Base-by-base conservation (phyloP, 306 rosid genomes). In the Lupinus albus region DNA sequence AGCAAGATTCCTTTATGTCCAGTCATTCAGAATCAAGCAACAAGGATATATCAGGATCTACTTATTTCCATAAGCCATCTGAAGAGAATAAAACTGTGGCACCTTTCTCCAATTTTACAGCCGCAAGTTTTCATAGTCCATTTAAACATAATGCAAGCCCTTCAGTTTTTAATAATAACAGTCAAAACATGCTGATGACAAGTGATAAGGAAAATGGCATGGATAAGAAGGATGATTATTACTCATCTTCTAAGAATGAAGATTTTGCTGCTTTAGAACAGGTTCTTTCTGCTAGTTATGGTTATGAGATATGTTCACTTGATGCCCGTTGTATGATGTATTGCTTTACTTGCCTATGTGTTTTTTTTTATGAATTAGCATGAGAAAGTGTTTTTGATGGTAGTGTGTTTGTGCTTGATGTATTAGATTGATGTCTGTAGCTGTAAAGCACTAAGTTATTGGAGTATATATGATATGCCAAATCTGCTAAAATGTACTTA, bases 221-320 rank as follows among this genome's bases (percentile, higher is more conserved):
- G 86, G 90, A 86, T 72, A 83, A 38, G 74, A 81, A 77, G 59
- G 80, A 73, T 53, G 86, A 82, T 8, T 86, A 80, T 65, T 81
- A 73, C 76, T 78, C 82, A 21, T 64, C 90, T 44, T 76, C 89
- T 58, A 85, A 88, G 35, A 82, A 88, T 74, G 99, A 94, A 56
- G 97, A 94, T 71, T 94, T 94, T 73, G 56, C 91, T 69, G 90
- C 97, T 76, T 80, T 94, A 79, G 99, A 94, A 76, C 99, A 90
- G 99, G 99, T 94, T 68, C 45, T 78, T 67, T 72, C 15, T 71
- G 61, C 72, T 59, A 18, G 41, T 70, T 59, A 59, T 63, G 55
- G 44, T 81, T 13, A n/a, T 16, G 41, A 15, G 47, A 4, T 77
- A 73, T 28, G 57, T 41, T 60, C 39, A 36, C 59, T 64, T 46